Conservation (phyloP, 345 rosid species). For the Excoecaria agallocha region DNA sequence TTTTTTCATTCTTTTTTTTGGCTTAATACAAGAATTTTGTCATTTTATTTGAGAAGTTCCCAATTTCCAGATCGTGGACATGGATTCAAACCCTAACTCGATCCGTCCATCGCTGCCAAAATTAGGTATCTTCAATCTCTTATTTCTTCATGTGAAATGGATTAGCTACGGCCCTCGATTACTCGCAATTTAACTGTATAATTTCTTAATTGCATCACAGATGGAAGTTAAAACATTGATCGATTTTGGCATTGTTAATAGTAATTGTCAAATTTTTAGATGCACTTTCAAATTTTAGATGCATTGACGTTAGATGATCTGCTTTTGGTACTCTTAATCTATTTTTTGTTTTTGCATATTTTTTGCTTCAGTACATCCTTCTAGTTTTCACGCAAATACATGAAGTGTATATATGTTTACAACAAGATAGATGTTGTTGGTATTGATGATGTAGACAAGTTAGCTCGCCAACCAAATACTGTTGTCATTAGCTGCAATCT, state of each 20-base stretch:
- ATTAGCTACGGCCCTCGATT: background rate
- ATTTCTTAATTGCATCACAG: background rate
- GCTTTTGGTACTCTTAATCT: background rate
- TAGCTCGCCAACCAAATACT: no score
- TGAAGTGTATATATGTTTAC: no score
- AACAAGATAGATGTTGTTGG: no score
- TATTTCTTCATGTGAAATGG: slow-evolving; percentile 8
- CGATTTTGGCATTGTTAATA: background rate
- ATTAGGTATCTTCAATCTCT: slow-evolving; percentile 7
- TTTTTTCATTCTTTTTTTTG: no score
- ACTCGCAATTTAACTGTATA: background rate
- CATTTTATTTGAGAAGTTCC: no score
- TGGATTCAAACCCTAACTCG: slow-evolving; percentile 14
- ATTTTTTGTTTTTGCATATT: background rate
- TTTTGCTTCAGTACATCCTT: background rate
- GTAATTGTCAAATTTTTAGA: background rate
- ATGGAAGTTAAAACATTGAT: background rate
- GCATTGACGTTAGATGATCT: background rate
- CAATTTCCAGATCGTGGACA: slow-evolving; percentile 17
- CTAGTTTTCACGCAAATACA: no score
- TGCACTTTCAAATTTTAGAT: background rate
- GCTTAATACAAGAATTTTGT: no score
- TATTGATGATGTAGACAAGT: no score
- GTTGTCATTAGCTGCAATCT: no score
- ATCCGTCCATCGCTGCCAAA: background rate